A percentile compares a stretch with the other conserved stretches of the same genome.
phyloP scores from a whole-genome alignment of 352 stramenopile species.

The Phytophthora niederhauseri region DNA sequence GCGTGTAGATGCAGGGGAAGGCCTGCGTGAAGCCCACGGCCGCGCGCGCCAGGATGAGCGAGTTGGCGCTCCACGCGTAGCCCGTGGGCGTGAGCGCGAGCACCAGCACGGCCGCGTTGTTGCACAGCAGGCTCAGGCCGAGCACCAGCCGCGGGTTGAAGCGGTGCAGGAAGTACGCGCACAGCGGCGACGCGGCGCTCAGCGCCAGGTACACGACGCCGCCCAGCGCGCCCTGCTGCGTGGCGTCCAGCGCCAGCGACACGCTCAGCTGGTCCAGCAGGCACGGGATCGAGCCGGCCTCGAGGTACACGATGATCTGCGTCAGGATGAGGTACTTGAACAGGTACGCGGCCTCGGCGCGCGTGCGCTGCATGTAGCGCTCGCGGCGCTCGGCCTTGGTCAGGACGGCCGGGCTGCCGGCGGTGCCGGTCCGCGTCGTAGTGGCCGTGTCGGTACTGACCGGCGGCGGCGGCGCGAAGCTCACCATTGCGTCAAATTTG shows the following conservation, averaged over 20 bases:
- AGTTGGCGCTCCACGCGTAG: conserved; percentile 65
- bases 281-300: conserved; percentile 82
- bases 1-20: conserved; percentile 86
- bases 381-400: conserved; percentile 68
- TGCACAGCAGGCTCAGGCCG: conserved; percentile 71
- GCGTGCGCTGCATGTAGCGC: conserved; percentile 75
- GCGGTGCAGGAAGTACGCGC: conserved; percentile 71
- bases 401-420: conserved; percentile 14
- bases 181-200: conserved; percentile 78
- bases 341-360: conserved; percentile 74
- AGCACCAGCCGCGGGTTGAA: conserved; percentile 74
- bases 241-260: conserved; percentile 67
- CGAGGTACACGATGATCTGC: conserved; percentile 84
- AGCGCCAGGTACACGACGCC: conserved; percentile 83
- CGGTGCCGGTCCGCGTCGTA: neutral
- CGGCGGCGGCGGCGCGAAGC: conserved; percentile 23
- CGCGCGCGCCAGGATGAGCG: conserved; percentile 72
- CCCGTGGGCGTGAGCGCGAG: conserved; percentile 76
- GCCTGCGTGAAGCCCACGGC: conserved; percentile 86
- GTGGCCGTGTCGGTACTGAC: conserved; percentile 1
- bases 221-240: conserved; percentile 77
- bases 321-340: conserved; percentile 91
- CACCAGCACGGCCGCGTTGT: conserved; percentile 78
- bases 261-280: conserved; percentile 81
- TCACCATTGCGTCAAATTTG: conserved; percentile 28